Evolutionary conservation across 2,329 filamentous ascomycete genomes (phyloP).

Genomic region (Microdochium bolleyi): DNA sequence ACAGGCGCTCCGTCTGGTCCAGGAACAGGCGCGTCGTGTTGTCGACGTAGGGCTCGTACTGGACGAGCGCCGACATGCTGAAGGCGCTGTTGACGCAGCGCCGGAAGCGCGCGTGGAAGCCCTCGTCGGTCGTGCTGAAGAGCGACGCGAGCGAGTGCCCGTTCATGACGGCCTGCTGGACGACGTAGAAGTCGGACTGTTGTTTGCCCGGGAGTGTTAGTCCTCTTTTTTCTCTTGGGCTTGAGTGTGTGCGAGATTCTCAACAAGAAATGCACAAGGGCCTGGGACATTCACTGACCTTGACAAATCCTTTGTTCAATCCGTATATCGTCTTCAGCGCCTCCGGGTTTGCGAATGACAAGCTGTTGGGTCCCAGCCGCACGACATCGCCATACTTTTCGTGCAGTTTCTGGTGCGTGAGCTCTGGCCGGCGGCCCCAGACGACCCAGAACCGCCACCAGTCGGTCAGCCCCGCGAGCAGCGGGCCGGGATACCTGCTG

Average conservation of each 20-base stretch:
- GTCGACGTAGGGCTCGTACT: conserved; percentile 75
- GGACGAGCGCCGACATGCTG: conserved; percentile 67
- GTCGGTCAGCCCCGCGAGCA: conserved; percentile 60
- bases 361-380: conserved; percentile 62
- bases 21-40: conserved; percentile 67
- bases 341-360: conserved; percentile 67
- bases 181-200: conserved; percentile 77
- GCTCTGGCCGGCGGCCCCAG: conserved; percentile 53
- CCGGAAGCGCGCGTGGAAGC: conserved; percentile 67
- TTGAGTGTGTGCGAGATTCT: too few species aligned
- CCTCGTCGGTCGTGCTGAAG: conserved; percentile 69
- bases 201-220: too few species aligned
- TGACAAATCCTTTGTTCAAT: conserved; percentile 71
- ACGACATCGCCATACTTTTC: conserved; percentile 66
- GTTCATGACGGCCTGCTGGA: conserved; percentile 65
- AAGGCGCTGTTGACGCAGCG: conserved; percentile 71
- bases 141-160: conserved; percentile 63
- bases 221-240: neutral
- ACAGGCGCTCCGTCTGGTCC: conserved; percentile 48
- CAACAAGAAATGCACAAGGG: neutral
- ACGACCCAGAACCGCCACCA: conserved; percentile 71
- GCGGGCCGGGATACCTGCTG: conserved; percentile 65
- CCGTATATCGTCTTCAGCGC: conserved; percentile 74
- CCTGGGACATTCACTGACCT: conserved; percentile 42
- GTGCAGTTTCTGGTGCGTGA: conserved; percentile 62